A percentile compares a stretch with the other conserved stretches of the same genome.
Evolutionary conservation across 1,284 basidiomycete genomes (phyloP).

Genomic region (Mycena sp.): DNA sequence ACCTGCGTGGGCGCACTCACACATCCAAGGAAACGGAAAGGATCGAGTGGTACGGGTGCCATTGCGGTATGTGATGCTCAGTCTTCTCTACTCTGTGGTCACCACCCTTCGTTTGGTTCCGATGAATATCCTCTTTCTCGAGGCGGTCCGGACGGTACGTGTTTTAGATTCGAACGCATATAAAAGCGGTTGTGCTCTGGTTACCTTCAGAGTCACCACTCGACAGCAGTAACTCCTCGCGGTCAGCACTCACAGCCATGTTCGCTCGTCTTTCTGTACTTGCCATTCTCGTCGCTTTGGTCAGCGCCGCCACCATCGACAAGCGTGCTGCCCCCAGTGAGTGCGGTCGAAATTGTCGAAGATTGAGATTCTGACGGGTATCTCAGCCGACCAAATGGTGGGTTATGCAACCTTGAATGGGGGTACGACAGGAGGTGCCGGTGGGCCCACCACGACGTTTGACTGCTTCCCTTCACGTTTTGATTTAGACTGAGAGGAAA

Average conservation of each 20-base stretch:
- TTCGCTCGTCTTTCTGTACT: constrained; percentile 14
- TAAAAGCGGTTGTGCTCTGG: constrained; percentile 1
- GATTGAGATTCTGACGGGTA: background rate
- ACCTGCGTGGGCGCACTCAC: no score
- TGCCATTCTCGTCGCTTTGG: constrained; percentile 10
- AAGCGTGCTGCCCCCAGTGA: constrained; percentile 21
- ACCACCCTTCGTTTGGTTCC: background rate
- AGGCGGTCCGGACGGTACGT: background rate
- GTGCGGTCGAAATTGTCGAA: background rate
- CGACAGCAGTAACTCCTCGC: background rate
- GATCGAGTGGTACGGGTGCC: no score
- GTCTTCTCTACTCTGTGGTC: background rate
- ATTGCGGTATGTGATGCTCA: no score
- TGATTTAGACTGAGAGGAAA: background rate
- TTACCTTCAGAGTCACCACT: background rate
- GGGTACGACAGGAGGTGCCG: constrained; percentile 22
- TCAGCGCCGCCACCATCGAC: constrained; percentile 13
- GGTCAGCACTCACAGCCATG: background rate
- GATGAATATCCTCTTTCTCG: constrained; percentile 6
- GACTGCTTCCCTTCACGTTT: background rate
- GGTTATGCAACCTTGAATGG: constrained; percentile 26
- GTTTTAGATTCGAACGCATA: background rate
- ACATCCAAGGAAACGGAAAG: no score
- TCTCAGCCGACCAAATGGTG: constrained; percentile 17
- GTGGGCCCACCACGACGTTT: constrained; percentile 22